Percentiles rank a stretch among this genome's conserved stretches.
phyloP scores from a whole-genome alignment of 805 yeast genomes.

The Kluyveromyces siamensis region DNA sequence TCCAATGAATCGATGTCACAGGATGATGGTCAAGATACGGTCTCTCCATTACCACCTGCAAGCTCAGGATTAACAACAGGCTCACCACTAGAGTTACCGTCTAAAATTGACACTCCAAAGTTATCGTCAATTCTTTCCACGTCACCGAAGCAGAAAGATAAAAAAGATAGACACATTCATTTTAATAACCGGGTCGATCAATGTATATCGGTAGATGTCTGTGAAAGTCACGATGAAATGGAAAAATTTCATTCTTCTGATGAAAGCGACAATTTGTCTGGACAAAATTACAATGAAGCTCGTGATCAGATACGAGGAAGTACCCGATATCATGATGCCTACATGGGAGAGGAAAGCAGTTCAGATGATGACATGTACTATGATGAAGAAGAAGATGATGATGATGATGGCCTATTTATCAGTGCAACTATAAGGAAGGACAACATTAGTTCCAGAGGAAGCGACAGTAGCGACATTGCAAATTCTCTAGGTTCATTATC shows the following conservation, averaged over 20 bases:
- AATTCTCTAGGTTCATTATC: constrained; percentile 1
- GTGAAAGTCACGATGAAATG: constrained; percentile 29
- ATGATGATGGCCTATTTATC: constrained; percentile 26
- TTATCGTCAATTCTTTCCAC: constrained; percentile 16
- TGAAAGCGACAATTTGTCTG: not conserved
- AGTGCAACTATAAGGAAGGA: constrained; percentile 25
- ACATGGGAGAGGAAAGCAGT: not conserved
- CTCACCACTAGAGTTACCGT: not conserved
- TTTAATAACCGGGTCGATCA: constrained; percentile 93
- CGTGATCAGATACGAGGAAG: not conserved
- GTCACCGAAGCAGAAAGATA: constrained; percentile 5
- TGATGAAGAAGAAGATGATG: constrained; percentile 22
- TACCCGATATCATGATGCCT: not conserved
- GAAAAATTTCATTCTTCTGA: constrained; percentile 8
- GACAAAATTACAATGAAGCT: not conserved
- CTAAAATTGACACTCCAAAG: not conserved
- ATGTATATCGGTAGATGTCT: constrained; percentile 60
- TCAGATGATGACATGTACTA: constrained; percentile 6
- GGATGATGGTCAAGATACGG: not conserved
- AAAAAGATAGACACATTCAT: constrained; percentile 58
- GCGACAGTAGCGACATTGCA: not conserved
- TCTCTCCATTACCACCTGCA: constrained; percentile 1
- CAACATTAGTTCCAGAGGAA: constrained; percentile 6
- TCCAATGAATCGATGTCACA: not conserved
- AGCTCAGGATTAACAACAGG: not conserved